Evolutionary conservation across 2,329 filamentous ascomycete species (phyloP), one percentile per base, ranked within the genome.

Genomic region (Penicillium sumatraense): DNA sequence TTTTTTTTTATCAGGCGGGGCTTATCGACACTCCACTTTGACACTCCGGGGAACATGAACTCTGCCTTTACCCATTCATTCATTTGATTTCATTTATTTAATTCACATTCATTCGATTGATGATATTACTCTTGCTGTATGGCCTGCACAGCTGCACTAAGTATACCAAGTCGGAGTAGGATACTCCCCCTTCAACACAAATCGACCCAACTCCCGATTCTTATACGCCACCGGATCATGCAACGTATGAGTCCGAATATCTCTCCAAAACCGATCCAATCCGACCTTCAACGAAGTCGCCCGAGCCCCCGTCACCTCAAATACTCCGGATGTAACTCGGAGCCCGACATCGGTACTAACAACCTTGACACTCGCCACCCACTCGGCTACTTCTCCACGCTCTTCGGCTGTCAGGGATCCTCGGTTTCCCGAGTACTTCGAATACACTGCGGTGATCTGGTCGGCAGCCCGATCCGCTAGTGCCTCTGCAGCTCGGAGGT

Each of bases 151-250:
- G n/a, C n/a, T n/a, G 33, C 9, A 46, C 41, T 61, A 85, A 16
- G 84, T 87, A 65, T 87, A 88, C 85, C 85, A 87, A 3, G 81
- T 84, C 13, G 83, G 79, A 68, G 81, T 78, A 1, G 85, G 85
- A 10, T 81, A 64, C 72, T 88, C 83, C 13, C 76, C 78, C 47
- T 87, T 62, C 51, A 89, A 63, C 35, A 81, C 75, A 65, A 79
- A 88, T 20, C 82, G 72, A 0, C 86, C 86, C 49, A 88, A 62
- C 70, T 89, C 86, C 3, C 82, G 71, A 53, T 87, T 85, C 78
- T 88, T 88, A 63, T 88, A 88, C 21, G 85, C 83, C 24, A 89
- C 85, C 0, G 86, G 86, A 68, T 89, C 86, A 71, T 89, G 86
- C 62, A 89, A 68, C 0, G 81, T 83, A 70, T 89, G 86, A 4